Percentiles rank a stretch among this genome's conserved stretches.
Conservation (phyloP, 768 basidiomycete genomes). For the Naematelia aurantialba region DNA sequence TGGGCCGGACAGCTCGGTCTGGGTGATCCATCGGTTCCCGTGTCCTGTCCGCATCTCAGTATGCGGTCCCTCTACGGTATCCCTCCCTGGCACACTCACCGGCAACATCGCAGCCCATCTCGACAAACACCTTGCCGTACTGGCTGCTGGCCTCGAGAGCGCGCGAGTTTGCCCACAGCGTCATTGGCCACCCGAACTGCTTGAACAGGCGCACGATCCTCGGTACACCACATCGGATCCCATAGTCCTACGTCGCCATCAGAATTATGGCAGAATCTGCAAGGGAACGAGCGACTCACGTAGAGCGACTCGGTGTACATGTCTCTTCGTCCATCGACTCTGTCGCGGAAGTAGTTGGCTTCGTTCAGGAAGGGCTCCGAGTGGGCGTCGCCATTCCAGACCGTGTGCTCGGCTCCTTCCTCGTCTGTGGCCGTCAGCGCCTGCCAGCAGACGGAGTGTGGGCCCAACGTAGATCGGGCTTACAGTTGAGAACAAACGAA, state of each 20-base stretch:
- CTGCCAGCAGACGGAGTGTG: no score
- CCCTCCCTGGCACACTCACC: background rate
- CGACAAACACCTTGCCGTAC: conserved; percentile 7
- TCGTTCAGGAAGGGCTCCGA: conserved; percentile 13
- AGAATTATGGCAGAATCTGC: background rate
- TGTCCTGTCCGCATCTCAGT: conserved; percentile 5
- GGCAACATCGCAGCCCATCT: conserved; percentile 13
- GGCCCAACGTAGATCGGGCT: no score
- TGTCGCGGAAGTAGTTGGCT: conserved; percentile 12
- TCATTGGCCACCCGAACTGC: conserved; percentile 11
- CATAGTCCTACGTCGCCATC: no score
- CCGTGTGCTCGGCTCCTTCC: background rate
- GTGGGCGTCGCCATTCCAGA: conserved; percentile 6
- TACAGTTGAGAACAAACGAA: conserved; percentile 11
- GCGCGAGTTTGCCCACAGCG: conserved; percentile 17
- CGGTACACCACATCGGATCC: conserved; percentile 11
- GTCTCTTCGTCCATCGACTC: conserved; percentile 11
- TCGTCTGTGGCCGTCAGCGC: background rate
- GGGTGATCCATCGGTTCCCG: conserved; percentile 18
- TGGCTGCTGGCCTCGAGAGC: conserved; percentile 13
- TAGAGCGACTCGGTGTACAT: conserved; percentile 17
- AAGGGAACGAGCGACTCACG: conserved; percentile 5
- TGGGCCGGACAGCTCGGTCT: conserved; percentile 14
- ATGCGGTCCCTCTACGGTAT: background rate
- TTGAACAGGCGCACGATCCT: conserved; percentile 14